Evolutionary conservation across 768 basidiomycete genomes (phyloP).

Genomic region (Multifurca ochricompacta): DNA sequence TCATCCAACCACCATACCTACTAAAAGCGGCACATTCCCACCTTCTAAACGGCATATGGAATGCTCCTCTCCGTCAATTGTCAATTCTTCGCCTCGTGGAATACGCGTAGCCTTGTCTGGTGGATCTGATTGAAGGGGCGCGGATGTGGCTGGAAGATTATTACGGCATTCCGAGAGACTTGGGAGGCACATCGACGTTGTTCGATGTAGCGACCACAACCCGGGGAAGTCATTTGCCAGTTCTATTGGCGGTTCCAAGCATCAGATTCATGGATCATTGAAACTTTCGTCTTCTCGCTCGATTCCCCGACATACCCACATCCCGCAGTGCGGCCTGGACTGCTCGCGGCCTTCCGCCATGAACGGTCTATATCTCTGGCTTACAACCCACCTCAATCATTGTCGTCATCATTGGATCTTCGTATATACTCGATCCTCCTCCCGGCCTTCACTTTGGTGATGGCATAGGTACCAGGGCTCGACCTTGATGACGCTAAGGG

Average conservation of each 20-base stretch:
- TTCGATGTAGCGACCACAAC: background rate
- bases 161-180: constrained; percentile 3
- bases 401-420: background rate
- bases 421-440: background rate
- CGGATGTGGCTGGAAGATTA: background rate
- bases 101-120: background rate
- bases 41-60: background rate
- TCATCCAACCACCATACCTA: constrained; percentile 12
- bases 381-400: background rate
- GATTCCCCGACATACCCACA: background rate
- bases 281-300: background rate
- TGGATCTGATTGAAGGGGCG: background rate
- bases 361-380: constrained; percentile 5
- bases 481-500: background rate
- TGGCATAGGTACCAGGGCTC: background rate
- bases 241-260: background rate
- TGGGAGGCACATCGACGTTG: constrained; percentile 7
- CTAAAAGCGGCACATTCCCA: constrained; percentile 12
- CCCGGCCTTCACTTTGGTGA: background rate
- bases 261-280: background rate
- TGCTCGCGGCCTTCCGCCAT: background rate
- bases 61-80: background rate
- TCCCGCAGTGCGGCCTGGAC: background rate
- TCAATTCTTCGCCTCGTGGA: background rate
- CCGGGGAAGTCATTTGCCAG: background rate